phyloP scores from a whole-genome alignment of 2,329 filamentous ascomycete species.

The Beauveria rudraprayagi region DNA sequence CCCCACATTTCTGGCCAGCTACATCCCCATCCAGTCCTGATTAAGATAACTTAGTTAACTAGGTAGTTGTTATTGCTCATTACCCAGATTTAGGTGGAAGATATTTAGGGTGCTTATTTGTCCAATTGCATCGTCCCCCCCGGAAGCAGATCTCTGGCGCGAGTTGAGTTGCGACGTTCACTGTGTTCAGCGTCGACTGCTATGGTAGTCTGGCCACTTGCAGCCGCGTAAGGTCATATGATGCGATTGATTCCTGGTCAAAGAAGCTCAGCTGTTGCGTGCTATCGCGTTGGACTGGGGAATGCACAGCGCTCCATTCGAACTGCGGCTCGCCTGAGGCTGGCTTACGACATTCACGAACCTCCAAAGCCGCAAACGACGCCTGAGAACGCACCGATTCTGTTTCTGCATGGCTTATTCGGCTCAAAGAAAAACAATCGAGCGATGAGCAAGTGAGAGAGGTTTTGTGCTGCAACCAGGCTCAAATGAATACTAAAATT shows the following conservation, averaged over 20 bases:
- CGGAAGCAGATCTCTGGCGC: not conserved
- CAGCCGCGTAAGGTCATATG: not conserved
- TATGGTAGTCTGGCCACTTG: not conserved
- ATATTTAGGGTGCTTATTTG: no score
- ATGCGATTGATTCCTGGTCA: not conserved
- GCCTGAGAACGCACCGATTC: conserved; percentile 52
- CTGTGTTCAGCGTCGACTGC: not conserved
- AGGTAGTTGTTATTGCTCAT: no score
- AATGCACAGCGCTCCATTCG: not conserved
- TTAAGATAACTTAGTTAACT: not conserved
- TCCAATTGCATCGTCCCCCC: not conserved
- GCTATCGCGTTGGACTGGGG: not conserved
- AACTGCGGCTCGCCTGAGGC: conserved; percentile 12
- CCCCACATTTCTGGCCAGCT: conserved; percentile 6
- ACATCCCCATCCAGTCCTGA: not conserved
- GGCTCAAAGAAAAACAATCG: conserved; percentile 94
- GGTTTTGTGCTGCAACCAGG: not conserved
- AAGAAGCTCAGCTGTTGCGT: not conserved
- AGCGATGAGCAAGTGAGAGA: conserved; percentile 80
- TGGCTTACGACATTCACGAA: conserved; percentile 61
- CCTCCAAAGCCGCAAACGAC: conserved; percentile 36
- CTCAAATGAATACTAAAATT: conserved; percentile 12
- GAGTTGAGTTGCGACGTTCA: not conserved
- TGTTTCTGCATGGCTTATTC: conserved; percentile 89
- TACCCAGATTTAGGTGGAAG: no score